Conservation (phyloP, 768 basidiomycete species). For the Chalciporus sphaerocephalus region DNA sequence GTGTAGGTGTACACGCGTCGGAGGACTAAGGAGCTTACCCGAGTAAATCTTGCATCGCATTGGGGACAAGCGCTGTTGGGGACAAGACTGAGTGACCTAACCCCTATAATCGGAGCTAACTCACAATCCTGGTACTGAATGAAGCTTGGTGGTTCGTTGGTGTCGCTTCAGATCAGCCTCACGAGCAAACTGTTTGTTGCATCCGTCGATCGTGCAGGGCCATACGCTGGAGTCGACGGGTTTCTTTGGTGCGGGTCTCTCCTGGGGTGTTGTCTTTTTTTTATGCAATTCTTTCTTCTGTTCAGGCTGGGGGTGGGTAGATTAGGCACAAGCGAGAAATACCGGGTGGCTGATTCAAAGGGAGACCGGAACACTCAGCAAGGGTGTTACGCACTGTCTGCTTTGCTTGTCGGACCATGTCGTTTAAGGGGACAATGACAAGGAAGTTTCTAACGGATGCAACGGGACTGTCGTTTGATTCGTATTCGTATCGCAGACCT, state of each 20-base stretch:
- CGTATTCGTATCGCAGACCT: slow-evolving; percentile 1
- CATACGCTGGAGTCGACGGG: slow-evolving; percentile 50
- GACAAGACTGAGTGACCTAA: slow-evolving; percentile 14
- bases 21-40: slow-evolving; percentile 45
- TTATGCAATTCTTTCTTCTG: slow-evolving; percentile 41
- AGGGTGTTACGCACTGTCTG: slow-evolving; percentile 32
- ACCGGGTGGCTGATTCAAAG: slow-evolving; percentile 24
- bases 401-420: slow-evolving; percentile 32
- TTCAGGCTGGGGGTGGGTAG: slow-evolving; percentile 28
- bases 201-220: slow-evolving; percentile 80
- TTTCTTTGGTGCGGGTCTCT: slow-evolving; percentile 53
- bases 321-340: slow-evolving; percentile 2
- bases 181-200: slow-evolving; percentile 76
- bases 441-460: slow-evolving; percentile 14
- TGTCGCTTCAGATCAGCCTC: slow-evolving; percentile 81
- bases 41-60: slow-evolving; percentile 75
- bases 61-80: slow-evolving; percentile 63
- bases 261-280: slow-evolving; percentile 34
- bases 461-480: not conserved
- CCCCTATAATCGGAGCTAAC: slow-evolving; percentile 24
- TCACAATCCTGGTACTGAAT: slow-evolving; percentile 72
- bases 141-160: slow-evolving; percentile 73
- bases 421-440: slow-evolving; percentile 13
- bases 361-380: slow-evolving; percentile 7
- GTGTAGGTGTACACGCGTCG: slow-evolving; percentile 9